phyloP scores from a whole-genome alignment of 2,329 filamentous ascomycete species.

The Aspergillus flavus region DNA sequence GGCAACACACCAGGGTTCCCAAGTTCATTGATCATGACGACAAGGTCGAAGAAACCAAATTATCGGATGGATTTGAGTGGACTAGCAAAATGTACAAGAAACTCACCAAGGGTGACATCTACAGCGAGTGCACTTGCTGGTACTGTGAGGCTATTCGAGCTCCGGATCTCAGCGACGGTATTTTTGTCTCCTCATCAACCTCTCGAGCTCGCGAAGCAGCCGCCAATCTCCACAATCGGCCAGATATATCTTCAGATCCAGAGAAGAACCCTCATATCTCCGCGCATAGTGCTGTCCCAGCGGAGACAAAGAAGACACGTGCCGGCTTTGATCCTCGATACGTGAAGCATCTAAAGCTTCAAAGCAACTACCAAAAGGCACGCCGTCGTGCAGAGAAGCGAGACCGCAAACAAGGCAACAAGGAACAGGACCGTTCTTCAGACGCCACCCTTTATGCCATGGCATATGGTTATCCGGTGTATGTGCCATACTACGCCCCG shows the following conservation, averaged over 20 bases:
- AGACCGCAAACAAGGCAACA: constrained; percentile 32
- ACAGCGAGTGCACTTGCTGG: constrained; percentile 41
- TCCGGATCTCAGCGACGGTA: constrained; percentile 53
- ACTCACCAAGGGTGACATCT: constrained; percentile 63
- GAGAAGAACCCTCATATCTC: constrained; percentile 70
- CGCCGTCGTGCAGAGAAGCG: constrained; percentile 38
- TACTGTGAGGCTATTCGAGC: constrained; percentile 73
- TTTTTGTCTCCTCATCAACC: constrained; percentile 45
- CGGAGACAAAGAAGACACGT: constrained; percentile 17
- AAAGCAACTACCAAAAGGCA: constrained; percentile 56
- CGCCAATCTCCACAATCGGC: constrained; percentile 47
- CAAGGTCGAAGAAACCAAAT: constrained; percentile 70
- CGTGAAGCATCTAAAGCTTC: constrained; percentile 46
- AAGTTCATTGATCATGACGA: constrained; percentile 81
- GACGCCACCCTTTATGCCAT: constrained; percentile 31
- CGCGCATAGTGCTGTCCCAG: constrained; percentile 67
- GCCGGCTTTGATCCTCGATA: constrained; percentile 21
- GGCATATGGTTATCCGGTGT: constrained; percentile 50
- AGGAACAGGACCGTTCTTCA: constrained; percentile 18
- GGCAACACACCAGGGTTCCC: neutral
- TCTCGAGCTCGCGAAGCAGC: constrained; percentile 56
- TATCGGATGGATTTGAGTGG: constrained; percentile 70
- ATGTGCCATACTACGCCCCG: constrained; percentile 50
- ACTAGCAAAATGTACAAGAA: constrained; percentile 72
- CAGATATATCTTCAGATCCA: constrained; percentile 50